Conservation (phyloP, 805 yeast genomes). For the Kodamaea neixiangensis region DNA sequence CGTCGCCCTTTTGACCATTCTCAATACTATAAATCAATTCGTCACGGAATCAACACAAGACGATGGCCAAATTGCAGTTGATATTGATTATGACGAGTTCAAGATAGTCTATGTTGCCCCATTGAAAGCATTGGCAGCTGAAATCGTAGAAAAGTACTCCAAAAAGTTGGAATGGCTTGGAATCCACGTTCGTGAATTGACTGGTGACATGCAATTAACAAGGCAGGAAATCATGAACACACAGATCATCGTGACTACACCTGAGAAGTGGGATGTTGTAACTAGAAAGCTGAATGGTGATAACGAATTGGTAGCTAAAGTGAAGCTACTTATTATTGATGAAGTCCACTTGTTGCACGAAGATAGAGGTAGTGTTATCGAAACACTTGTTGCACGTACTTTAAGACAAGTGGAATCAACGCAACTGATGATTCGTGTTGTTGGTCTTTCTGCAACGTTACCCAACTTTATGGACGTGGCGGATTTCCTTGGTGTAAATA, state of each 20-base stretch:
- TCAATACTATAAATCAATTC: constrained; percentile 77
- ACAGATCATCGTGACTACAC: constrained; percentile 90
- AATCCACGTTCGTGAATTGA: constrained; percentile 79
- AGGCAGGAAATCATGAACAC: constrained; percentile 77
- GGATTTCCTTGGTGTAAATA: constrained; percentile 88
- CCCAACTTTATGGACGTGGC: constrained; percentile 94
- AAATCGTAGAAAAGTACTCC: constrained; percentile 87
- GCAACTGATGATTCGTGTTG: constrained; percentile 90
- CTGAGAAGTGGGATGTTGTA: constrained; percentile 97
- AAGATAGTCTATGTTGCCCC: constrained; percentile 94
- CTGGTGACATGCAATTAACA: constrained; percentile 95
- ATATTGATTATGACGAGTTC: constrained; percentile 79
- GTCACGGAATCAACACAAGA: constrained; percentile 51
- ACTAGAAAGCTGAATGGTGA: constrained; percentile 93
- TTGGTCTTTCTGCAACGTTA: constrained; percentile 90
- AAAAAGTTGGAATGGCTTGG: constrained; percentile 82
- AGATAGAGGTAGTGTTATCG: constrained; percentile 97
- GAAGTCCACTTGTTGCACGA: constrained; percentile 96
- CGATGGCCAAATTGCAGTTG: constrained; percentile 49
- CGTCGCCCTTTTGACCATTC: constrained; percentile 78
- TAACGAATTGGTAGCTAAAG: constrained; percentile 78
- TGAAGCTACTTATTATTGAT: constrained; percentile 85
- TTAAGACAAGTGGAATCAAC: constrained; percentile 92
- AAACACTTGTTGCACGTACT: constrained; percentile 92
- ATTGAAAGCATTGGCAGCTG: constrained; percentile 92